Base-by-base conservation (phyloP, 257 asterid species). In the Orobanche coerulescens region DNA sequence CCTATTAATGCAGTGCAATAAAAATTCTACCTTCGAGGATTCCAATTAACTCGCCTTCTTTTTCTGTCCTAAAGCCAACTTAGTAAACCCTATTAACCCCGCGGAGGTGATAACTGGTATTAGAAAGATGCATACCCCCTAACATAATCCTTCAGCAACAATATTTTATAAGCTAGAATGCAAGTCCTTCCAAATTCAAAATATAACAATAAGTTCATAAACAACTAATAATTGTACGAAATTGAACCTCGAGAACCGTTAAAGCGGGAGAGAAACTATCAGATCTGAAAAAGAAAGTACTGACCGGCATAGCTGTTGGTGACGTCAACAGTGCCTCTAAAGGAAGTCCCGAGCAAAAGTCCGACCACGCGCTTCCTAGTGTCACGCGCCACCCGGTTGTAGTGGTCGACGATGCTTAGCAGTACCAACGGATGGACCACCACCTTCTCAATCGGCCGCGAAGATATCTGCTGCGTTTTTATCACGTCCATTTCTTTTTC, bases 221-320 rank as follows among this genome's bases (percentile, higher is more conserved):
- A 40, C 16, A 33, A 34, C 7, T 23, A 25, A 13, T 13, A 50
- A 33, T 42, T 12, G 11, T 1, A 8, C 43, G 23, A 6, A 49
- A 23, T 65, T 50, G 34, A 64, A 66, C 39, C 39, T 22, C 51
- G 40, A 57, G 16, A 62, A 34, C 13, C 51, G 28, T 25, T 24
- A 31, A 18, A 47, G 55, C 10, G n/a, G n/a, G 13, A 58, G 11
- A 54, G 23, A 47, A 54, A 64, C 6, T 5, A n/a, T 57, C 76
- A 83, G 93, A 90, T 82, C 25, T 25, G 11, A 24, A 16, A 26
- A 12, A 55, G n/a, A n/a, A 56, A 2, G 5, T 20, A 62, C 72
- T 82, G 94, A 91, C 98, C 98, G 44, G 98, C 98, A 66, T 82
- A 92, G 89, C 94, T 82, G 80, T 88, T 92, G 75, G 93, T 84